phyloP scores from a whole-genome alignment of 495 filamentous ascomycete species.

The Daldinia bambusicola region DNA sequence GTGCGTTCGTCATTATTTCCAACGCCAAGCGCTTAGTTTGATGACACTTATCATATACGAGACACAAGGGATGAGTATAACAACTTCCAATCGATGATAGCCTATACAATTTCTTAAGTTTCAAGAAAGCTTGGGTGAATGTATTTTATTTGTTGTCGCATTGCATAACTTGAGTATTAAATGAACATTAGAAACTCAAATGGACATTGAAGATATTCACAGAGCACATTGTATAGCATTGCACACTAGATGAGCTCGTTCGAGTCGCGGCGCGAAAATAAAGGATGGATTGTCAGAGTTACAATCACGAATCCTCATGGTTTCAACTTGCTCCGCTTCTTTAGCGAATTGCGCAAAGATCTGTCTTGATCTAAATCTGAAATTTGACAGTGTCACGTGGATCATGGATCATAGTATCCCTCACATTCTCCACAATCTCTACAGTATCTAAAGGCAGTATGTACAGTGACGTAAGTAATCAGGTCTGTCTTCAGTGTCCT shows the following conservation, averaged over 20 bases:
- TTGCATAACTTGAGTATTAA: neutral
- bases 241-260: neutral
- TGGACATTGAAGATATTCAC: neutral
- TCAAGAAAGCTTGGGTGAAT: neutral
- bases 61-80: neutral
- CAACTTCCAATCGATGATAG: neutral
- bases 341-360: neutral
- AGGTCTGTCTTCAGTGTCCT: neutral
- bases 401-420: neutral
- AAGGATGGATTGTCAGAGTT: neutral
- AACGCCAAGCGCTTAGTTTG: neutral
- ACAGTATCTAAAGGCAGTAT: neutral
- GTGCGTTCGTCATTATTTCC: neutral
- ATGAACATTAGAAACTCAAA: too few relatives aligned
- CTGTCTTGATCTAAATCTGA: constrained; percentile 1
- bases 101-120: neutral
- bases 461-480: neutral
- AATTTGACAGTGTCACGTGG: neutral
- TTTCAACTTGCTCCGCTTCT: neutral
- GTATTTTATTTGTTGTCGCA: neutral
- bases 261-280: too few relatives aligned
- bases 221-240: neutral
- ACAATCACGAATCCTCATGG: neutral
- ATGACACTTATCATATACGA: constrained; percentile 7
- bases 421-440: neutral